A percentile compares a stretch with the other conserved stretches of the same genome.
Conservation (phyloP, 495 filamentous ascomycete species). For the Bacidia rubella region DNA sequence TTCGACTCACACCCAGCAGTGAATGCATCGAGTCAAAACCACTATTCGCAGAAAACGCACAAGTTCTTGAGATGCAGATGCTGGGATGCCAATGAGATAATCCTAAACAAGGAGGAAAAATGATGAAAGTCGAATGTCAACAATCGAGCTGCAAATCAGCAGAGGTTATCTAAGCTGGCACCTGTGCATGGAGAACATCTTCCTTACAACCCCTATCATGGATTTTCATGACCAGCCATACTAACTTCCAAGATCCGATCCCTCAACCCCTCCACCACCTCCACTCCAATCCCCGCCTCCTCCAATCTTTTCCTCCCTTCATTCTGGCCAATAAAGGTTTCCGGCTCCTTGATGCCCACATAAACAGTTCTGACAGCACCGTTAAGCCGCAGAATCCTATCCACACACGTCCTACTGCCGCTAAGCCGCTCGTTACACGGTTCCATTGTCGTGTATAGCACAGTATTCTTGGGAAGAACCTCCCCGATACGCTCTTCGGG, state of each 20-base stretch:
- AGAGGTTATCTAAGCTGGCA: no score
- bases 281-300: conserved; percentile 18
- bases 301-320: conserved; percentile 16
- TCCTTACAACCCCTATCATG: not conserved
- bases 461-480: conserved; percentile 27
- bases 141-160: no score
- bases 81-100: no score
- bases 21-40: no score
- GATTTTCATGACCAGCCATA: conserved; percentile 21
- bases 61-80: no score
- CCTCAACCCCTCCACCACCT: conserved; percentile 19
- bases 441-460: conserved; percentile 28
- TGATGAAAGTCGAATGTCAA: no score
- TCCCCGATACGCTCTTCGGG: conserved; percentile 26
- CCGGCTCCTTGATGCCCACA: conserved; percentile 24
- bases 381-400: conserved; percentile 21
- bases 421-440: conserved; percentile 25
- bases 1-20: no score
- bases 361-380: conserved; percentile 22
- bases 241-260: conserved; percentile 19
- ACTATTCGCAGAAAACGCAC: no score
- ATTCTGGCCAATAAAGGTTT: conserved; percentile 22
- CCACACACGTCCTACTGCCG: conserved; percentile 21
- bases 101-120: no score
- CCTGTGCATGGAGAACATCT: no score